Evolutionary conservation across 352 stramenopile species (phyloP).

Genomic region (Phytophthora citricola): DNA sequence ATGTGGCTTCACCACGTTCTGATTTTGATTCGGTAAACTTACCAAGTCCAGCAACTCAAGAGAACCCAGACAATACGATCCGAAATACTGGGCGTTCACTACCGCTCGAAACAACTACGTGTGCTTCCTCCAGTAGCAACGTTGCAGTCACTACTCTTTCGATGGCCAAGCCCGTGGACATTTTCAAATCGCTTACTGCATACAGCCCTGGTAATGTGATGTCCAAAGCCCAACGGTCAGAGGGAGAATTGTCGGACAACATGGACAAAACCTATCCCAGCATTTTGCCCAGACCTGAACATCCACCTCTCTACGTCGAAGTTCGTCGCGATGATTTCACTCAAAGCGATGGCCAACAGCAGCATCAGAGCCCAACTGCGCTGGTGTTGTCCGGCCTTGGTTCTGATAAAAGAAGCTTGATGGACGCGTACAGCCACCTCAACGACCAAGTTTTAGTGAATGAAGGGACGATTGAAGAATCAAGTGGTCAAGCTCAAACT

Average conservation of each 20-base stretch:
- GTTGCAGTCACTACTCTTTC: not conserved
- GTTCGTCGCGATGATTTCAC: not conserved
- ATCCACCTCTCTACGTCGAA: not conserved
- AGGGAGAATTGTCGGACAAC: not conserved
- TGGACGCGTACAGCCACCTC: conserved; percentile 43
- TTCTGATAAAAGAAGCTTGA: conserved; percentile 23
- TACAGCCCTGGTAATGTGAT: not conserved
- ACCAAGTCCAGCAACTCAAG: not conserved
- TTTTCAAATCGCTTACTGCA: conserved; percentile 8
- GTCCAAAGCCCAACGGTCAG: not conserved
- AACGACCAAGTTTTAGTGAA: conserved; percentile 55
- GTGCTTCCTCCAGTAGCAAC: not conserved
- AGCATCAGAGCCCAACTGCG: conserved; percentile 3
- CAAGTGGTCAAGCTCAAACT: conserved; percentile 28
- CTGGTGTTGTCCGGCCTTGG: conserved; percentile 6
- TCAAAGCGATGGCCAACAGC: conserved; percentile 2
- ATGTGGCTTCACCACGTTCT: not conserved
- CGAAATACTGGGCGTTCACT: not conserved
- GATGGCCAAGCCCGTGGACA: conserved; percentile 8
- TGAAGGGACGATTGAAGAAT: conserved; percentile 43
- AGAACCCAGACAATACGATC: not conserved
- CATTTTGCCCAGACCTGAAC: conserved; percentile 4
- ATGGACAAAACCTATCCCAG: not conserved
- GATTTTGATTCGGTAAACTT: conserved; percentile 1
- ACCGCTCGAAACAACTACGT: not conserved